Base-by-base conservation (phyloP, 352 stramenopile genomes). In the Pythium brachiatum region DNA sequence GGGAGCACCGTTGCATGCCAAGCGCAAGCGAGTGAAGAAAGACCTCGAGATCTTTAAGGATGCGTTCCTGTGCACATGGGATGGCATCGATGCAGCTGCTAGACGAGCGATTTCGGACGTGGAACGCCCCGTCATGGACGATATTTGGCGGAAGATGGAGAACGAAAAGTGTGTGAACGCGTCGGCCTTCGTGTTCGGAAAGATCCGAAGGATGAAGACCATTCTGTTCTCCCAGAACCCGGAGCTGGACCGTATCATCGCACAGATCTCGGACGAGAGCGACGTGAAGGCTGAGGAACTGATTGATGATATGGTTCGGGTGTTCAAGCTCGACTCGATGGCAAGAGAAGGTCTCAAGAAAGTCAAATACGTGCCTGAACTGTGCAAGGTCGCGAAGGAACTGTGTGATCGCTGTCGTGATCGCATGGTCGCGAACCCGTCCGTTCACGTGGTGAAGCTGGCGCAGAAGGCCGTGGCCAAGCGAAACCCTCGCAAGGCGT, bases 291-390 rank as follows among this genome's bases (percentile, higher is more conserved):
- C 74, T 8, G 75, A 76, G 48, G 69, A 66, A 53, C 69, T 94
- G 0, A 76, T 90, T 11, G 57, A 71, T 29, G 80, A 88, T 29
- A 85, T 94, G 63, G 81, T 76, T 7, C 78, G 74, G 13, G 78
- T 90, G 34, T 94, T 94, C 60, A 87, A 86, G 62, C 67, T 94
- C 15, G 84, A 94, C 47, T 89, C 81, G 7, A 90, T 94, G 84
- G 84, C 84, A 5, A 72, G 76, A 13, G 80, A 92, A 66, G 81
- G 78, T 20, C 60, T 94, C 8, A 66, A 72, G 15, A 90, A 89
- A 58, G 76, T 94, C 31, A 80, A 79, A 20, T 75, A 61, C 5
- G 74, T 75, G 48, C n/a, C 68, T 3, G 82, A 88, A 46, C 58
- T 94, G 39, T 90, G 78, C 66, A 78, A 83, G 53, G 89, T 94